Evolutionary conservation across 2,329 filamentous ascomycete genomes (phyloP), one percentile per base, ranked within the genome.

Genomic region (Ampelomyces quisqualis): DNA sequence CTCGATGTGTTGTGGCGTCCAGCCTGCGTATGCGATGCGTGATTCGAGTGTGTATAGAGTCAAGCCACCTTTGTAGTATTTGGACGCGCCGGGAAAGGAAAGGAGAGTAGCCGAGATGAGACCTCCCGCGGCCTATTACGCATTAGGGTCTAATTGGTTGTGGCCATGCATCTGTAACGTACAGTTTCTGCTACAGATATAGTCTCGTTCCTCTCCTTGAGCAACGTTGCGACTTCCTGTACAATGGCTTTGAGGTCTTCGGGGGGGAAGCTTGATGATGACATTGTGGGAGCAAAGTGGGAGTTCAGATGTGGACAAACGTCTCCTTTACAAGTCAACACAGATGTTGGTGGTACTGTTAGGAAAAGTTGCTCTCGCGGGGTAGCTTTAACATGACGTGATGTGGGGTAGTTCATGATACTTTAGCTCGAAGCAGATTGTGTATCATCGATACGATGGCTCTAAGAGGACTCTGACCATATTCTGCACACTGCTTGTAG

Each of bases 151-250:
- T 13, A 9, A 18, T 30, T 24, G 14, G 10, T 24, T 17, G 21
- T 36, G 27, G 17, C 27, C 28, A 21, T 11, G 10, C 34, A 34
- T 28, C 43, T n/a, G 21, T 21, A 40, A 17, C 32, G 38, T 67
- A 77, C 76, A 14, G 81, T 84, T 62, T 84, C 81, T 38, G 78
- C 81, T 24, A 84, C 76, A 43, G 75, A 77, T 49, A 84, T 71
- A 22, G 74, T 81, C 57, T 82, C 77, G 45, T 75, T 72, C 39
- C 73, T 73, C 29, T 76, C 69, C 50, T 76, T 78, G 26, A 84
- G 72, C 26, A 82, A 71, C 2, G 64, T 57, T 3, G 74, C 72
- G 18, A 83, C 72, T 64, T 81, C 75, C 21, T 62, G 52, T 8
- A 74, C 67, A 21, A 79, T 65, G 4, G 65, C 57, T 10, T 63